Evolutionary conservation across 2,329 filamentous ascomycete genomes (phyloP), one percentile per base, ranked within the genome.

Genomic region (Paradendryphiella salina): DNA sequence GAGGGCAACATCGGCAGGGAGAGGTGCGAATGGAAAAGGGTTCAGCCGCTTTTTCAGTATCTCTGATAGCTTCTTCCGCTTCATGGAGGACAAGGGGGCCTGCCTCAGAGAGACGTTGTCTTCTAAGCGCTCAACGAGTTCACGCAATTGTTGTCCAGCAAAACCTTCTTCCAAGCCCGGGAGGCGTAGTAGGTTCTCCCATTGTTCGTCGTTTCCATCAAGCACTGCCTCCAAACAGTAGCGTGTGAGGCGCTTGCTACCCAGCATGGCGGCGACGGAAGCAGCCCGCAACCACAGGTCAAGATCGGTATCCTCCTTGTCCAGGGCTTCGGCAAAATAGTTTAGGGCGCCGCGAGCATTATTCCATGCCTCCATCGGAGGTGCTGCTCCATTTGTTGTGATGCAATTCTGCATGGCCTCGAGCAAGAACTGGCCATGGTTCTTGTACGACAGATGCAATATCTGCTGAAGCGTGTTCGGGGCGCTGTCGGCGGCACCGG

Each of bases 361-460:
- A 29, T 46, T 55, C 52, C 63, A 57, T 26, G 50, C 57, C 14
- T 67, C 56, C 26, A 57, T 46, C 23, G 75, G 76, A 9, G 76
- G 71, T 38, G 75, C 61, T 1, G 52, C 43, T 32, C 68, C 62
- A 44, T 69, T 63, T 37, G 71, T 59, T n/a, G 58, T 59, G 21
- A 71, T 58, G 35, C 75, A 79, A 71, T 83, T 76, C 61, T 80
- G 85, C 60, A 87, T 83, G 50, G 76, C 78, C 69, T 99, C 93
- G n/a, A 99, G 79, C 50, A 87, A 79, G 67, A 96, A 96, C 67
- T 97, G 90, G 34, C 91, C 94, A 74, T 93, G 86, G 64, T 97
- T 99, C 73, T 97, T 99, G 78, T 95, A 90, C 1, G 93, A 89
- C 6, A 99, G 82, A 66, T 96, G 96, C 15, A 97, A 80, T 9